Conservation (phyloP, 2,329 filamentous ascomycete species). For the Zalaria sp. region DNA sequence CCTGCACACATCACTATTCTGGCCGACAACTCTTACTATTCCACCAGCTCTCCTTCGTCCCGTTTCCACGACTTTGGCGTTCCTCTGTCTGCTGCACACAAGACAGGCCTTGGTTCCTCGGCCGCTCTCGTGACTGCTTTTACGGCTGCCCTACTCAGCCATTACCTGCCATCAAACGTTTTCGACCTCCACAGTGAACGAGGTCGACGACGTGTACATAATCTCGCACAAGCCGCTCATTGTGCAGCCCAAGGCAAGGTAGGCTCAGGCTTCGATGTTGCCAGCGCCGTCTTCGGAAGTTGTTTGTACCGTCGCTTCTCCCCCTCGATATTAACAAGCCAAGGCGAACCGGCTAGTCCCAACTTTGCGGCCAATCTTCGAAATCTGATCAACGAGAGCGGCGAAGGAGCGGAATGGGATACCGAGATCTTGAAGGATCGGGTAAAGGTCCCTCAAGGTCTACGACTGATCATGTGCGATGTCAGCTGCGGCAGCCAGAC, state of each 20-base stretch:
- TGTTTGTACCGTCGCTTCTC: conserved; percentile 90
- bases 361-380: conserved; percentile 55
- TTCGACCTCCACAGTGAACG: conserved; percentile 44
- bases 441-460: conserved; percentile 55
- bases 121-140: conserved; percentile 86
- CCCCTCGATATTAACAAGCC: conserved; percentile 51
- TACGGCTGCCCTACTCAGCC: conserved; percentile 59
- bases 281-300: conserved; percentile 80
- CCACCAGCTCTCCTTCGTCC: conserved; percentile 39
- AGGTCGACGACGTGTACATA: conserved; percentile 59
- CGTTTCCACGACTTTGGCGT: conserved; percentile 70
- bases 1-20: conserved; percentile 71
- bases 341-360: conserved; percentile 52
- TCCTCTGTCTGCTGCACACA: conserved; percentile 65
- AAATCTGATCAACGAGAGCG: conserved; percentile 48
- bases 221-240: conserved; percentile 84
- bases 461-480: conserved; percentile 83
- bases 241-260: conserved; percentile 95
- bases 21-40: conserved; percentile 96
- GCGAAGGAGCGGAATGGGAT: conserved; percentile 52
- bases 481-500: conserved; percentile 91
- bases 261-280: conserved; percentile 90
- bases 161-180: conserved; percentile 47
- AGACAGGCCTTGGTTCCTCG: conserved; percentile 90
- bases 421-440: conserved; percentile 57